Conservation (phyloP, 225 moss, liverwort and hornwort species). For the Climacium dendroides region DNA sequence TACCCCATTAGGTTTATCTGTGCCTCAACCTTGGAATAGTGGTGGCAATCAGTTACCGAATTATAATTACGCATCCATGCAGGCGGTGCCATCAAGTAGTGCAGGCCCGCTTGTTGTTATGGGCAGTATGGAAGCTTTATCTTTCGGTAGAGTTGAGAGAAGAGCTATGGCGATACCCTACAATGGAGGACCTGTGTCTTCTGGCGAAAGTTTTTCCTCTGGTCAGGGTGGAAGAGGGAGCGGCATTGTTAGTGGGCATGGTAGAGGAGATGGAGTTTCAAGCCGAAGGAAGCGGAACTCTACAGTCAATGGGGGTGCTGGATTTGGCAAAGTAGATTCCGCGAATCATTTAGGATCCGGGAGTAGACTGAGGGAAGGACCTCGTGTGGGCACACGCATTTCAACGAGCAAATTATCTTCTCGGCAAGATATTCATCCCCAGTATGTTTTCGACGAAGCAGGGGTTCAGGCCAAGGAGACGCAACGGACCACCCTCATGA, state of each 20-base stretch:
- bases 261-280: constrained; percentile 33
- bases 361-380: constrained; percentile 39
- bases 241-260: constrained; percentile 1
- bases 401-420: constrained; percentile 46
- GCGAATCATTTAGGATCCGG: constrained; percentile 4
- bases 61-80: constrained; percentile 27
- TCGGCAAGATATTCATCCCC: constrained; percentile 45
- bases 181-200: constrained; percentile 19
- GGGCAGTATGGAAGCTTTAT: constrained; percentile 13
- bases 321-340: constrained; percentile 8
- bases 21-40: constrained; percentile 46
- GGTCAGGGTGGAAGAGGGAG: constrained; percentile 18
- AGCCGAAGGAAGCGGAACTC: constrained; percentile 46
- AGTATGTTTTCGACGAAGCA: constrained; percentile 65
- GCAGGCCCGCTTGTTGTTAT: constrained; percentile 31
- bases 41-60: constrained; percentile 32
- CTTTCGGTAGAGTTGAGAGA: constrained; percentile 27
- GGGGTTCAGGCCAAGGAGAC: constrained; percentile 36
- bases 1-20: constrained; percentile 34
- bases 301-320: constrained; percentile 2
- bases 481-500: constrained; percentile 85
- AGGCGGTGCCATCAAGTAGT: constrained; percentile 17
- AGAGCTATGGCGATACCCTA: constrained; percentile 8
- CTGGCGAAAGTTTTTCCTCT: constrained; percentile 14
- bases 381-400: constrained; percentile 53